Evolutionary conservation across 352 stramenopile species (phyloP), one percentile per base, ranked within the genome.

Genomic region (Globisporangium alternatum): DNA sequence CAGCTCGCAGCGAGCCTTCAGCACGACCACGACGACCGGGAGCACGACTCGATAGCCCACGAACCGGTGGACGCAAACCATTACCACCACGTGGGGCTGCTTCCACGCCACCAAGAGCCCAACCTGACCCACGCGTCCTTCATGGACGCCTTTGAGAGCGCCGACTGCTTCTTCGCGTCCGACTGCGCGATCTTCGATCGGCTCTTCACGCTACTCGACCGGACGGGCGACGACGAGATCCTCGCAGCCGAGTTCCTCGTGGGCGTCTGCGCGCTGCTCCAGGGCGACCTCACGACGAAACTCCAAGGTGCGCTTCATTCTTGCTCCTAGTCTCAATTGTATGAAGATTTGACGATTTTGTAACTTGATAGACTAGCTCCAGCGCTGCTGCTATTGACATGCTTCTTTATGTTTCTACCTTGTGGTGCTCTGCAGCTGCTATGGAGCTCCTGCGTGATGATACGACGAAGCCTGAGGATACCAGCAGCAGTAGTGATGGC

Each of bases 131-230:
- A 54, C 19, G 64, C 62, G 1, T 62, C 70, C 6, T 89, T 89
- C 52, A 66, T 71, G 15, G 49, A 65, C 10, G 77, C 76, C 0
- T 41, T 91, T 2, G 70, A 86, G n/a, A 65, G 54, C 25, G 71
- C 73, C 48, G 68, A 78, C 28, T 48, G 43, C 19, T 78, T 91
- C 57, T 71, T 64, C 3, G 59, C 67, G 9, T 80, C 72, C 0
- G 82, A 88, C 45, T 67, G 77, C 31, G 68, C 65, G 10, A 82
- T 91, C 51, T 72, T 88, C 25, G 75, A 88, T 28, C 75, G 67
- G 3, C 39, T 91, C 33, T 88, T 91, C 51, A 81, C 70, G 13
- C 70, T 91, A 41, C 57, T 91, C 62, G 82, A 91, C 69, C 69
- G 69, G 9, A 88, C 80, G 0, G 80, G 80, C 0, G 80, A 89